Evolutionary conservation across 2,329 filamentous ascomycete species (phyloP).

Genomic region (Diaporthe batatas): DNA sequence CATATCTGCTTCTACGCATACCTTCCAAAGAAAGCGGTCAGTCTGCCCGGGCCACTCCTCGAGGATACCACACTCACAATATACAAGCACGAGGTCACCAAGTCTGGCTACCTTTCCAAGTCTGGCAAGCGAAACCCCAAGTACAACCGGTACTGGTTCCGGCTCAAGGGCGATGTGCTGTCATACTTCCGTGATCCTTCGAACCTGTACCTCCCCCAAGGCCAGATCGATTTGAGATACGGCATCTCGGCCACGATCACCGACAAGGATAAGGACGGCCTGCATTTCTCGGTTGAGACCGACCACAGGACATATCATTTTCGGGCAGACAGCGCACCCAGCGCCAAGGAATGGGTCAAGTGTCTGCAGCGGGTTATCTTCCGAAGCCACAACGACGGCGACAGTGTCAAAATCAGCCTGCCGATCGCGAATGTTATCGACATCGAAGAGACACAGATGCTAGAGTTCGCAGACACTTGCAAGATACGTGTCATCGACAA

Average conservation of each 20-base stretch:
- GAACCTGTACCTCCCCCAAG: slow-evolving; percentile 90
- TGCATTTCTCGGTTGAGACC: slow-evolving; percentile 85
- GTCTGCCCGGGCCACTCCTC: slow-evolving; percentile 48
- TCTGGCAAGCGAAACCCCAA: slow-evolving; percentile 88
- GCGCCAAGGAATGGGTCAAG: slow-evolving; percentile 97
- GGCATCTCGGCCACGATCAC: slow-evolving; percentile 86
- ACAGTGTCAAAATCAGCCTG: slow-evolving; percentile 95
- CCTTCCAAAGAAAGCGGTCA: slow-evolving; percentile 89
- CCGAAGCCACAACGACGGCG: slow-evolving; percentile 93
- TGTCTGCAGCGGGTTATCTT: slow-evolving; percentile 95
- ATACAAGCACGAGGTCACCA: slow-evolving; percentile 77
- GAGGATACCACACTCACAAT: slow-evolving; percentile 33
- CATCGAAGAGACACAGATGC: slow-evolving; percentile 89
- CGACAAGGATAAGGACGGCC: slow-evolving; percentile 82
- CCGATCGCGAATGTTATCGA: slow-evolving; percentile 92
- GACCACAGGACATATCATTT: slow-evolving; percentile 88
- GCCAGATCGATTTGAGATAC: slow-evolving; percentile 92
- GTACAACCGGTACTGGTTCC: slow-evolving; percentile 94
- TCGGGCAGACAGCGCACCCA: slow-evolving; percentile 86
- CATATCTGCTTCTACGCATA: slow-evolving; percentile 99
- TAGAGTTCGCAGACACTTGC: slow-evolving; percentile 93
- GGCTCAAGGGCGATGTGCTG: slow-evolving; percentile 90
- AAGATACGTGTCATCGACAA: slow-evolving; percentile 94
- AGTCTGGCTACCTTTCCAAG: slow-evolving; percentile 90
- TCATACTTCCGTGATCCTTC: slow-evolving; percentile 89